Base-by-base conservation (phyloP, 2,329 filamentous ascomycete genomes). In the Neoscytalidium dimidiatum region DNA sequence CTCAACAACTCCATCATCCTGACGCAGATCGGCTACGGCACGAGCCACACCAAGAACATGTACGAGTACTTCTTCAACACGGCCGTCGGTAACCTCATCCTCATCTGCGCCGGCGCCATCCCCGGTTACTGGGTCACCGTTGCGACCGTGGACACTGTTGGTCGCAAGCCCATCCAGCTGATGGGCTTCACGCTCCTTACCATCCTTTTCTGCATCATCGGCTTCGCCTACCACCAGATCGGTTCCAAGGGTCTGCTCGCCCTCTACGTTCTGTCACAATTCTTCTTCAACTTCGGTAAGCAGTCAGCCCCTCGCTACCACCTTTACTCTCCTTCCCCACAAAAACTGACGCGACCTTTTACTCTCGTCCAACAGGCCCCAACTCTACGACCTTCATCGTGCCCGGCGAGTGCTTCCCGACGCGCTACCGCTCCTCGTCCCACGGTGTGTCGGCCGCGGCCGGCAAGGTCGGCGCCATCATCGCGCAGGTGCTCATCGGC, bases 81-180 rank as follows among this genome's bases (percentile, higher is more conserved):
- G 7, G 90, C 91, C 57, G 84, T 92, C 21, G 91, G 91, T 9
- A 93, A 94, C 79, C 79, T 94, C 70, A 92, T 94, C 69, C 84
- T 94, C 58, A 88, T 93, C 69, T 87, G 90, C 66, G 91, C 91
- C 3, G 91, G 91, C 65, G 89, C 91, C 53, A 90, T 94, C 14
- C 91, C 91, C 0, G 91, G 91, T 14, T 94, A 94, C 82, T 94
- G 91, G 91, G 85, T 92, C 17, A 91, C 90, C 0, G 90, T 93
- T 5, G 87, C 87, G 13, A 87, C 86, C 1, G 86, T 92, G 64
- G 91, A 94, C 77, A 90, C 84, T 1, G 71, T 93, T 14, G 91
- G 91, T 62, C 89, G 91, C 72, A 93, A 92, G 81, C 86, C 90
- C 1, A 92, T 94, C 65, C 92, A 92, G 78, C 78, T 90, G 64